Conservation (phyloP, 2,329 filamentous ascomycete species). For the Penicillium thymicola region DNA sequence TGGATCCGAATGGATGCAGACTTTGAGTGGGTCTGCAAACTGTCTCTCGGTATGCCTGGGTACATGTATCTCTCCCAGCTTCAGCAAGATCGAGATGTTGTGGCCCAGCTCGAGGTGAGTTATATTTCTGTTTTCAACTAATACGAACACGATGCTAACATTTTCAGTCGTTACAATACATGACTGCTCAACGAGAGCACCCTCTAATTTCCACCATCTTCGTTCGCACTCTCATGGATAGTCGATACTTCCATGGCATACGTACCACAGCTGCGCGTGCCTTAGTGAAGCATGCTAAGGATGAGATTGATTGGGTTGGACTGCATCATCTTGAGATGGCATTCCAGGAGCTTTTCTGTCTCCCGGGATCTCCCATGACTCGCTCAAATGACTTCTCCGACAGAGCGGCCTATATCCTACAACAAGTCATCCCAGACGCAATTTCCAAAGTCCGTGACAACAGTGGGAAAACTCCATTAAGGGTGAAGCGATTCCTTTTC, state of each 20-base stretch:
- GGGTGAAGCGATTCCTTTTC: constrained; percentile 78
- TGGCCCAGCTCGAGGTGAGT: constrained; percentile 67
- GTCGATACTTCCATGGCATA: constrained; percentile 90
- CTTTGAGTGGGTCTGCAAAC: constrained; percentile 93
- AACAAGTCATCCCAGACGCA: constrained; percentile 76
- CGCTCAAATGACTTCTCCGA: constrained; percentile 89
- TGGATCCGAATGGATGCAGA: constrained; percentile 98
- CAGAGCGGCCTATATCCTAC: constrained; percentile 78
- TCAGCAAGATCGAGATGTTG: constrained; percentile 93
- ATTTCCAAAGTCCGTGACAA: constrained; percentile 74
- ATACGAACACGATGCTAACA: not conserved
- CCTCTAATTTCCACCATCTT: constrained; percentile 85
- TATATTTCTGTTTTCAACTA: not conserved
- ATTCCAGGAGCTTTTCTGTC: constrained; percentile 85
- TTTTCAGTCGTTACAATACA: constrained; percentile 65
- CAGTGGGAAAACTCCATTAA: constrained; percentile 71
- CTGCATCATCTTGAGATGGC: constrained; percentile 79
- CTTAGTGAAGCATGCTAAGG: constrained; percentile 71
- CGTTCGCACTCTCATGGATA: constrained; percentile 83
- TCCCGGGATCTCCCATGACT: constrained; percentile 72
- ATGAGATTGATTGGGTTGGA: constrained; percentile 71
- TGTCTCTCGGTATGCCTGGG: constrained; percentile 76
- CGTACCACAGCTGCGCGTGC: constrained; percentile 78
- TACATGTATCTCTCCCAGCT: constrained; percentile 99
- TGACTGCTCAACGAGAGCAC: constrained; percentile 65